These are phyloP conservation scores for Oryza rufipogon DNA, from an alignment of 176 grass and related monocot genomes.

Conservation along the genomic window DNA sequence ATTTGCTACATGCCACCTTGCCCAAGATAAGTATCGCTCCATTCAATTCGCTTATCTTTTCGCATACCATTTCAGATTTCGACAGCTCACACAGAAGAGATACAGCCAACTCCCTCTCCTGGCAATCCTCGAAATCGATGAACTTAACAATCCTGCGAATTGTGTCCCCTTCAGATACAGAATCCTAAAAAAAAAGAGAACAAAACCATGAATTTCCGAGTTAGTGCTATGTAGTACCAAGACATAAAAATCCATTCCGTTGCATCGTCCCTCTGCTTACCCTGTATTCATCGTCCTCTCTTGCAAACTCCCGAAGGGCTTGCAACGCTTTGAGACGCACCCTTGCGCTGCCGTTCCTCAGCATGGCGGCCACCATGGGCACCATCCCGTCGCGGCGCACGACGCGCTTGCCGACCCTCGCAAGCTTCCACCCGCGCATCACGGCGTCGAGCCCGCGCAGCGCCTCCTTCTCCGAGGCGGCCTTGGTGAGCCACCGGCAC, in stretches of 20 bases:
- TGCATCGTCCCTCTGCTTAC: constrained; percentile 17
- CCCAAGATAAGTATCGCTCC: constrained; percentile 65
- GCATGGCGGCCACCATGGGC: constrained; percentile 28
- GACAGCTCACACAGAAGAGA: constrained; percentile 69
- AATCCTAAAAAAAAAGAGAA: constrained; percentile 43
- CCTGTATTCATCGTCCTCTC: constrained; percentile 36
- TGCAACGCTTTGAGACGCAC: constrained; percentile 45
- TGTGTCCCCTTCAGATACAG: constrained; percentile 45
- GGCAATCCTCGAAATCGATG: constrained; percentile 50
- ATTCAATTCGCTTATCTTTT: constrained; percentile 56
- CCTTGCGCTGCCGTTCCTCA: constrained; percentile 34
- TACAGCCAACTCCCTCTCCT: constrained; percentile 62
- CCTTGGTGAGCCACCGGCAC: constrained; percentile 40
- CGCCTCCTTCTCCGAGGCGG: constrained; percentile 43
- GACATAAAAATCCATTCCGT: background rate
- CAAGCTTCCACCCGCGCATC: constrained; percentile 24
- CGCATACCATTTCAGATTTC: constrained; percentile 48
- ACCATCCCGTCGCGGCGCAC: constrained; percentile 33
- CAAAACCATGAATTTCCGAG: background rate
- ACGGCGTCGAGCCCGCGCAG: constrained; percentile 24
- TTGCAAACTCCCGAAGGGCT: constrained; percentile 27
- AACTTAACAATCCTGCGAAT: constrained; percentile 61
- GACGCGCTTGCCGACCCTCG: background rate
- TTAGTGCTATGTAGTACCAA: too few species aligned
- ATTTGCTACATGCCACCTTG: constrained; percentile 51